These are phyloP conservation scores for Erodium maritimum DNA, from an alignment of 345 rosid genomes.

Conservation along the genomic window DNA sequence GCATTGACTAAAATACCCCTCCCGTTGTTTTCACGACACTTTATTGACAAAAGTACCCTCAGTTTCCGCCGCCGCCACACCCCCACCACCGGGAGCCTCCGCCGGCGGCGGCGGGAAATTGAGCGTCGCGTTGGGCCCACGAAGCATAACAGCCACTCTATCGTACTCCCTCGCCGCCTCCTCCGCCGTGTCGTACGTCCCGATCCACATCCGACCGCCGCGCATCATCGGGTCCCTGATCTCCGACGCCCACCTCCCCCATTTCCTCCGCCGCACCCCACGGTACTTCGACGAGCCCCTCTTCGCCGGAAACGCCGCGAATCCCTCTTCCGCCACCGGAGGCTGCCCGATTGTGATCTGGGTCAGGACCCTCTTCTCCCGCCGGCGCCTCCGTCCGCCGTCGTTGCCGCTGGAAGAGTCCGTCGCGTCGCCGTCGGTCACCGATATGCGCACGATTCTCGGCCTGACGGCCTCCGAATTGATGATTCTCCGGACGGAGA, in stretches of 20 bases:
- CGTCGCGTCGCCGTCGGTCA: constrained; percentile 30
- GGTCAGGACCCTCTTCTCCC: constrained; percentile 19
- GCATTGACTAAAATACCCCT: too few species aligned
- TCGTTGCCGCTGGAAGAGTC: constrained; percentile 30
- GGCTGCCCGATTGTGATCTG: constrained; percentile 21
- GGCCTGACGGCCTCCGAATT: neutral
- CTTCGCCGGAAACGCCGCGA: neutral
- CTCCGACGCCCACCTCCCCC: constrained; percentile 39
- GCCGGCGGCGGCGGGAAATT: constrained; percentile 19
- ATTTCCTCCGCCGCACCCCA: constrained; percentile 32
- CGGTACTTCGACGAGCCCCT: constrained; percentile 15
- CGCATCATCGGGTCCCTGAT: constrained; percentile 19
- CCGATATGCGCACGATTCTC: constrained; percentile 20
- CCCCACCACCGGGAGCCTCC: too few species aligned
- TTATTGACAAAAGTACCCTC: too few species aligned
- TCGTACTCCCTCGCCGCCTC: constrained; percentile 32
- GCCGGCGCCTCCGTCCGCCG: constrained; percentile 5
- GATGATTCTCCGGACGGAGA: too few species aligned
- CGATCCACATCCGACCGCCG: constrained; percentile 21
- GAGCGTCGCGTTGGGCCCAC: constrained; percentile 25
- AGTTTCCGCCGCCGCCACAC: too few species aligned
- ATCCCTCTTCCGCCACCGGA: constrained; percentile 3
- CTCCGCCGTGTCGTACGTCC: constrained; percentile 34
- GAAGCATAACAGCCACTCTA: constrained; percentile 20
- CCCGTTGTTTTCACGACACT: too few species aligned